phyloP scores from a whole-genome alignment of 1,284 basidiomycete species.

The Trametes sp. region DNA sequence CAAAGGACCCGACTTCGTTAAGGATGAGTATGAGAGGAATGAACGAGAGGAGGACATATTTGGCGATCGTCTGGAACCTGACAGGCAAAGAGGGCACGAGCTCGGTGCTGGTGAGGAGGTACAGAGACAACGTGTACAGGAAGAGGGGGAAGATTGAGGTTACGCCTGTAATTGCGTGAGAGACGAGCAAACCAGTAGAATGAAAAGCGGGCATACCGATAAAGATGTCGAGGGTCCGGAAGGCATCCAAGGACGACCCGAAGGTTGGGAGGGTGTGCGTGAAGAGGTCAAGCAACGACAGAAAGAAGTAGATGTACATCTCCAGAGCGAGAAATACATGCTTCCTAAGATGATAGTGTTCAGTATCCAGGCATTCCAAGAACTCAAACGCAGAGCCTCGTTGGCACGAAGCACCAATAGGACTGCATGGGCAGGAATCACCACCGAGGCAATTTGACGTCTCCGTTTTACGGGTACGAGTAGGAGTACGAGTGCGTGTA shows the following conservation, averaged over 20 bases:
- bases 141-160: conserved; percentile 64
- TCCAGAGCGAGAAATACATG: conserved; percentile 69
- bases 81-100: conserved; percentile 61
- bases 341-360: conserved; percentile 46
- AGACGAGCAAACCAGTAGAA: no score
- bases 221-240: conserved; percentile 51
- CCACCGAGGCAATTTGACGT: no score
- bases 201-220: conserved; percentile 49
- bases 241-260: conserved; percentile 47
- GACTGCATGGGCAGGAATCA: no score
- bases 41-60: conserved; percentile 56
- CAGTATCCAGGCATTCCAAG: neutral
- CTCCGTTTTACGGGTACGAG: no score
- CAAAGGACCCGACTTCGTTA: conserved; percentile 70
- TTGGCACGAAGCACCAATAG: no score
- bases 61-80: conserved; percentile 53
- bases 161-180: conserved; percentile 47
- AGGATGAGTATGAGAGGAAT: conserved; percentile 61
- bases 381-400: no score
- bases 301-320: conserved; percentile 63
- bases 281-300: conserved; percentile 67
- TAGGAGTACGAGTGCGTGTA: no score
- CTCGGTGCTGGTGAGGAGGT: conserved; percentile 54
- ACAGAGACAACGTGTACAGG: conserved; percentile 62
- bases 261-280: conserved; percentile 60